Percentiles rank a stretch among this genome's conserved stretches.
phyloP scores from a whole-genome alignment of 768 basidiomycete species.

The Lactarius hatsudake region DNA sequence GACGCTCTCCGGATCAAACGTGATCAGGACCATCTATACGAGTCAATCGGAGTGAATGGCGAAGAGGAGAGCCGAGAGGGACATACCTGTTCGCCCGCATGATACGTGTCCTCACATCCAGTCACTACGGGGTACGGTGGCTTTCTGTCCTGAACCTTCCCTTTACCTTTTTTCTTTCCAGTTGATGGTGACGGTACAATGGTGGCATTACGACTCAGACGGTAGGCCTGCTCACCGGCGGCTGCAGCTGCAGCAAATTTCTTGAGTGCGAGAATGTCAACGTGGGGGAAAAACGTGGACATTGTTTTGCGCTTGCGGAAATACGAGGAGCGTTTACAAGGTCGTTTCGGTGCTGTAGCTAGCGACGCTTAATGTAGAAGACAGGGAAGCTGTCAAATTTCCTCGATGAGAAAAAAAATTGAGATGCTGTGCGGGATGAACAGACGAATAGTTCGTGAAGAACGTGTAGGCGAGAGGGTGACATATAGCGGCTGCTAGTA shows the following conservation, averaged over 20 bases:
- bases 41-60: not conserved
- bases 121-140: conserved; percentile 28
- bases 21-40: conserved; percentile 33
- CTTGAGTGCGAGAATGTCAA: conserved; percentile 33
- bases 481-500: conserved; percentile 10
- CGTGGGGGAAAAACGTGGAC: conserved; percentile 32
- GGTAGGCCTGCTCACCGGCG: conserved; percentile 28
- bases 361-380: not conserved
- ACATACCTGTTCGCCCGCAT: conserved; percentile 34
- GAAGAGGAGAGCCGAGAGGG: not conserved
- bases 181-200: conserved; percentile 7
- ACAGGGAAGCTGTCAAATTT: not conserved
- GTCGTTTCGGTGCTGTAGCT: not conserved
- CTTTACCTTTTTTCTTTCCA: conserved; percentile 18
- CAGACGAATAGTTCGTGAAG: not conserved
- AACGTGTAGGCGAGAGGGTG: not conserved
- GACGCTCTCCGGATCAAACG: conserved; percentile 31
- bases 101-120: conserved; percentile 30
- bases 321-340: conserved; percentile 3
- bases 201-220: conserved; percentile 18
- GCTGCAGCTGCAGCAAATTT: conserved; percentile 32
- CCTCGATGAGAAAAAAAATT: not conserved
- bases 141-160: conserved; percentile 21
- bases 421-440: conserved; percentile 1
- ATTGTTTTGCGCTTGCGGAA: conserved; percentile 5